Conservation (phyloP, 768 basidiomycete species). For the Glaciozyma martinii region DNA sequence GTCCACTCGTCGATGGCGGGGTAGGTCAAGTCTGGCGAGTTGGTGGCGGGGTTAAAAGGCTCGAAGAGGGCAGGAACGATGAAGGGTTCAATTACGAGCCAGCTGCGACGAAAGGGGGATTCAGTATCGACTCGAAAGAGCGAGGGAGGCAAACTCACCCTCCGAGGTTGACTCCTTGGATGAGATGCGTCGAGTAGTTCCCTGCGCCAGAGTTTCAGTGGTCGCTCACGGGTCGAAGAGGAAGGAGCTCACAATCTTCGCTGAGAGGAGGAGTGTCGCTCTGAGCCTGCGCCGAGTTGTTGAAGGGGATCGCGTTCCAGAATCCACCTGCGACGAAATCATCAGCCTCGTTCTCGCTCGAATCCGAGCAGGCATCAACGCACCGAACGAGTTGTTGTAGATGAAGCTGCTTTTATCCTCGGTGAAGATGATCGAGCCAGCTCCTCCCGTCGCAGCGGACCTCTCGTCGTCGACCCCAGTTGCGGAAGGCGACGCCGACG, state of each 20-base stretch:
- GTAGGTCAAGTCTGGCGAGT: conserved; percentile 37
- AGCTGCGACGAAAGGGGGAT: conserved; percentile 68
- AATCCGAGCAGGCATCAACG: background rate
- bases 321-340: conserved; percentile 47
- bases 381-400: conserved; percentile 65
- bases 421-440: conserved; percentile 65
- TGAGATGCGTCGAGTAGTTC: conserved; percentile 25
- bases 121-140: conserved; percentile 90
- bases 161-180: conserved; percentile 35
- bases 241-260: conserved; percentile 52
- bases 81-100: conserved; percentile 84
- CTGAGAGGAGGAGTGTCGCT: conserved; percentile 76
- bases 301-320: conserved; percentile 83
- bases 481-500: conserved; percentile 12
- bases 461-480: conserved; percentile 17
- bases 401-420: conserved; percentile 77
- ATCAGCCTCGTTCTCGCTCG: background rate
- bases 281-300: conserved; percentile 69
- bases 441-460: conserved; percentile 48
- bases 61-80: conserved; percentile 45
- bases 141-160: conserved; percentile 18
- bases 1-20: conserved; percentile 77
- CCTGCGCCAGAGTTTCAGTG: conserved; percentile 5
- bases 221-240: conserved; percentile 42
- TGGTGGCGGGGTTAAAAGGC: conserved; percentile 23